A percentile compares a stretch with the other conserved stretches of the same genome.
Conservation (phyloP, 345 rosid genomes). For the Kandelia obovata region DNA sequence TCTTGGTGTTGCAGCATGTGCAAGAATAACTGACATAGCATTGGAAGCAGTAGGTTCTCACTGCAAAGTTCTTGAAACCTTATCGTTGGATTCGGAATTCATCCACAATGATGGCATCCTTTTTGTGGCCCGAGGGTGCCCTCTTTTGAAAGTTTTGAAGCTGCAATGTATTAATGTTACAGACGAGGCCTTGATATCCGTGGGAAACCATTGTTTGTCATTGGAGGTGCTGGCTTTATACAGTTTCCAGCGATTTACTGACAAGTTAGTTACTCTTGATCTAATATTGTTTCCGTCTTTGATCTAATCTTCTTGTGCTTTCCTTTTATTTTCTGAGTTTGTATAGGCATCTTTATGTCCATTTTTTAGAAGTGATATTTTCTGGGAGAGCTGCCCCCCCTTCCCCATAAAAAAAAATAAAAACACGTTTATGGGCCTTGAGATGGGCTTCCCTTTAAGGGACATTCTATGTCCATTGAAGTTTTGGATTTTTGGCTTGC, state of each 20-base stretch:
- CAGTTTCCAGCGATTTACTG: constrained; percentile 76
- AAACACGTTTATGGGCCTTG: no score
- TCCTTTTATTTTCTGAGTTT: constrained; percentile 1
- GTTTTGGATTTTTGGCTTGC: neutral
- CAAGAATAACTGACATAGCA: constrained; percentile 65
- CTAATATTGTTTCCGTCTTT: no score
- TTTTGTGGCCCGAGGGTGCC: constrained; percentile 74
- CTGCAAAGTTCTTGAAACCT: constrained; percentile 59
- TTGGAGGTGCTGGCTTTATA: constrained; percentile 70
- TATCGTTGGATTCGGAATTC: constrained; percentile 78
- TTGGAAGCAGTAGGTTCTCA: constrained; percentile 67
- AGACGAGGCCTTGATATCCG: constrained; percentile 62
- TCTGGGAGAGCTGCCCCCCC: neutral
- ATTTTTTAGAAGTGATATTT: neutral
- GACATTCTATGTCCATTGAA: no score
- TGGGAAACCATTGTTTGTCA: constrained; percentile 55
- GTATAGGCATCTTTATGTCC: neutral
- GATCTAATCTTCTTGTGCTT: neutral
- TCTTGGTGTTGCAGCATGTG: constrained; percentile 82
- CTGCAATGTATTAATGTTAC: constrained; percentile 73
- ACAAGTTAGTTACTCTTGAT: constrained; percentile 48
- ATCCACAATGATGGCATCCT: constrained; percentile 66
- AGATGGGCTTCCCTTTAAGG: no score
- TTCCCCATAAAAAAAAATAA: no score
- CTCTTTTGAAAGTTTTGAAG: constrained; percentile 59